Conservation (phyloP, 2,329 filamentous ascomycete species). For the Diaporthe vexans region DNA sequence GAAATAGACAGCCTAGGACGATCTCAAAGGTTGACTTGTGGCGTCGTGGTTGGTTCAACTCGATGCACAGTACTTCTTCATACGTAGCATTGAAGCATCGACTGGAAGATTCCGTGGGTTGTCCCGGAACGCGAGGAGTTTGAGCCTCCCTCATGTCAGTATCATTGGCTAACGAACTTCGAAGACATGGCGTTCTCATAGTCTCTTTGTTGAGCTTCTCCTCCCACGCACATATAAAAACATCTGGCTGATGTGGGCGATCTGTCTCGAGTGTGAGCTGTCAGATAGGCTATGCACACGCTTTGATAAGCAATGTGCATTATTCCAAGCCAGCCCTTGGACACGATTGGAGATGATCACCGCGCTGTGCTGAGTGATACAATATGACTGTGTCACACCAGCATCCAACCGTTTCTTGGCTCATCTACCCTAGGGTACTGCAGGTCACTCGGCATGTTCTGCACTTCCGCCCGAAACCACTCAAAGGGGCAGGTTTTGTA, state of each 20-base stretch:
- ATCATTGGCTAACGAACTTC: neutral
- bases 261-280: neutral
- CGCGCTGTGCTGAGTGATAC: conserved; percentile 6
- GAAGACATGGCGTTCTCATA: neutral
- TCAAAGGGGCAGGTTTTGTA: neutral
- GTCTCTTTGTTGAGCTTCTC: neutral
- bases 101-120: conserved; percentile 50
- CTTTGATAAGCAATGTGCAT: conserved; percentile 1
- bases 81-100: conserved; percentile 60
- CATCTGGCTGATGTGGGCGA: neutral
- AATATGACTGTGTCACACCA: neutral
- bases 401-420: neutral
- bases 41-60: too few relatives aligned
- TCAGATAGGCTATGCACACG: conserved; percentile 3
- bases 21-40: too few relatives aligned
- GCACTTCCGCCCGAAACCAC: neutral
- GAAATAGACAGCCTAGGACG: too few relatives aligned
- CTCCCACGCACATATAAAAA: too few relatives aligned
- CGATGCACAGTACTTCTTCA: conserved; percentile 53
- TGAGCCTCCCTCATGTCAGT: neutral
- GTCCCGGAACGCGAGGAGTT: neutral
- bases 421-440: neutral
- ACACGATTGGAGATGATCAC: conserved; percentile 18
- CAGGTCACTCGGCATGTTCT: neutral
- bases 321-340: neutral